Evolutionary conservation across 2,329 filamentous ascomycete species (phyloP).

Genomic region (Sordariomycetes sp.): DNA sequence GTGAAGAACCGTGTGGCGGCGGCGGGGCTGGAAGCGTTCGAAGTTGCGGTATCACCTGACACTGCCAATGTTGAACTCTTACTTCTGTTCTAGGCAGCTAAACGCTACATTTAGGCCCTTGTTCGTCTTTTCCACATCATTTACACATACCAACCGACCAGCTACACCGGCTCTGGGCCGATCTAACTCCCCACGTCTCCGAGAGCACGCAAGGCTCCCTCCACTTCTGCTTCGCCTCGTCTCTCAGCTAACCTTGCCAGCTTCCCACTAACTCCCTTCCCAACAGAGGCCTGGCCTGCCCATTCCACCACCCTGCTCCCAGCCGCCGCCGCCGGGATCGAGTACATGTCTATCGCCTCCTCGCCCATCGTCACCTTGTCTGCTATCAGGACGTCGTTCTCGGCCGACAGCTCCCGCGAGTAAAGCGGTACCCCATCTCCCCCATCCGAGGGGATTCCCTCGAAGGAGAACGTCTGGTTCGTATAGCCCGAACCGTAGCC

Average conservation of each 20-base stretch:
- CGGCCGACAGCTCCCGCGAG: conserved; percentile 40
- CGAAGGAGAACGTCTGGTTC: conserved; percentile 45
- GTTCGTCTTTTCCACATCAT: too few species aligned
- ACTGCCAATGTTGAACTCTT: too few species aligned
- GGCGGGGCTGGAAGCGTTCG: too few species aligned
- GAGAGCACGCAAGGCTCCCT: not conserved
- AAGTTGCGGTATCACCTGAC: too few species aligned
- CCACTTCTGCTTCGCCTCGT: not conserved
- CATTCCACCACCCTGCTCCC: not conserved
- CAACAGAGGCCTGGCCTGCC: not conserved
- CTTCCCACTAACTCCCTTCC: not conserved
- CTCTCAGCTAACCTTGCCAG: not conserved
- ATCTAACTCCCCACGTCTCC: not conserved
- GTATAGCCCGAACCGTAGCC: conserved; percentile 42
- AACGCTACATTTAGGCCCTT: too few species aligned
- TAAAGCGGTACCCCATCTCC: conserved; percentile 35
- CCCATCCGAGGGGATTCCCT: conserved; percentile 18
- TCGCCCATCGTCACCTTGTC: conserved; percentile 26
- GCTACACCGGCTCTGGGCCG: too few species aligned
- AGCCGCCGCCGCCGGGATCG: not conserved
- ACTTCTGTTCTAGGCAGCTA: too few species aligned
- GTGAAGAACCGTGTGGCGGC: too few species aligned
- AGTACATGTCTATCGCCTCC: not conserved
- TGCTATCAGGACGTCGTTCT: conserved; percentile 39
- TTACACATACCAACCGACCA: too few species aligned